Evolutionary conservation across 441 rosid genomes (phyloP).

Genomic region (Populus hybrid): DNA sequence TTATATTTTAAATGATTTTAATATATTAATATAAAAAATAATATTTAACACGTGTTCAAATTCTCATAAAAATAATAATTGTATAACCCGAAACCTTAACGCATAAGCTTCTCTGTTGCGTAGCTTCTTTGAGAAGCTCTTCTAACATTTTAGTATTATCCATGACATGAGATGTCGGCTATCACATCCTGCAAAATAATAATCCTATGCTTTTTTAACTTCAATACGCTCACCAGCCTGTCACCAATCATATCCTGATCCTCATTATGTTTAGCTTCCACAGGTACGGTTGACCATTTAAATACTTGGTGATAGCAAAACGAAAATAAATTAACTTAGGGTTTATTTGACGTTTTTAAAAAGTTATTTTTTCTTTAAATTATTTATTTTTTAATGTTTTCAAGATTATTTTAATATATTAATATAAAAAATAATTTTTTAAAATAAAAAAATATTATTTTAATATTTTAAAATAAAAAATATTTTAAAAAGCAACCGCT

Average conservation of each 20-base stretch:
- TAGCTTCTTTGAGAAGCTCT: slow-evolving; percentile 23
- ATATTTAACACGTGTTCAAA: no score
- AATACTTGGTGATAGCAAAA: no score
- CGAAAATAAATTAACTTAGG: no score
- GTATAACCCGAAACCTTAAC: slow-evolving; percentile 25
- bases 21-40: no score
- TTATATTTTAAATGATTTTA: no score
- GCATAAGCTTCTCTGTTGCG: slow-evolving; percentile 19
- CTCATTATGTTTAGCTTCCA: background rate
- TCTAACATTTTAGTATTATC: background rate
- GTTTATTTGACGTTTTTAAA: no score
- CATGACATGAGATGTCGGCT: background rate
- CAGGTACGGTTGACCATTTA: background rate
- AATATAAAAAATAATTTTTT: no score
- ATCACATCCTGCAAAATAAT: background rate
- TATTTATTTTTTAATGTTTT: no score
- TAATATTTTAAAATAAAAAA: no score
- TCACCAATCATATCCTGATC: background rate
- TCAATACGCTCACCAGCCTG: slow-evolving; percentile 2
- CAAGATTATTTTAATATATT: no score
- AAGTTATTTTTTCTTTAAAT: no score
- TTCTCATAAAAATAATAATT: background rate
- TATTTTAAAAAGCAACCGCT: rapidly evolving
- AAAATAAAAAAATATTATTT: no score
- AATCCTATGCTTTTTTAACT: background rate